Conservation (phyloP, 2,329 filamentous ascomycete species). For the Fusarium anguioides region DNA sequence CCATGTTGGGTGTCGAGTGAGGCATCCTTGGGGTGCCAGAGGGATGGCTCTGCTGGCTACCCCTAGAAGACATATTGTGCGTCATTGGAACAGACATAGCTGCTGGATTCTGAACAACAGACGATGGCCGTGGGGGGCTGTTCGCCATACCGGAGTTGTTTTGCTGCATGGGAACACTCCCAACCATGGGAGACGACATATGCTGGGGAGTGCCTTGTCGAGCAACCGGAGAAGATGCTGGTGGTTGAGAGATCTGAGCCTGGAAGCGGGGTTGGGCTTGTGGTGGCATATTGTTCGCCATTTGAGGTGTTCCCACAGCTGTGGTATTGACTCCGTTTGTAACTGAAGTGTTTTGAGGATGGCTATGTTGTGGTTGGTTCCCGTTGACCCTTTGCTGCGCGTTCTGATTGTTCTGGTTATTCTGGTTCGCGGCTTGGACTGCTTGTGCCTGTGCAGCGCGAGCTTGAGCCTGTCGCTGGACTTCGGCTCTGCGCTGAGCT, state of each 20-base stretch:
- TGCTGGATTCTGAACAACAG: constrained; percentile 69
- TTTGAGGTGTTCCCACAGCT: constrained; percentile 51
- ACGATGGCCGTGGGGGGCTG: constrained; percentile 74
- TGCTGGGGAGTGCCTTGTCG: constrained; percentile 73
- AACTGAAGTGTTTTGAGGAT: constrained; percentile 53
- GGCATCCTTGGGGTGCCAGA: constrained; percentile 72
- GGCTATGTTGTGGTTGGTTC: constrained; percentile 49
- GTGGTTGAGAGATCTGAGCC: constrained; percentile 69
- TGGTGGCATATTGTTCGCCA: constrained; percentile 53
- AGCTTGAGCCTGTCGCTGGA: constrained; percentile 51
- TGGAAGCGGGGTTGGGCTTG: constrained; percentile 61
- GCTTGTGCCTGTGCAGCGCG: too few species aligned
- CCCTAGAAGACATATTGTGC: constrained; percentile 71
- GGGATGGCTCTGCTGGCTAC: constrained; percentile 74
- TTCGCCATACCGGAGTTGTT: constrained; percentile 75
- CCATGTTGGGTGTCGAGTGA: constrained; percentile 69
- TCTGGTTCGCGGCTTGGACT: constrained; percentile 47
- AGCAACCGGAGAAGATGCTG: constrained; percentile 74
- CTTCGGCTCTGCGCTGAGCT: constrained; percentile 52
- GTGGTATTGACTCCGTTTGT: constrained; percentile 55
- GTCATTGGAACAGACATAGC: constrained; percentile 70
- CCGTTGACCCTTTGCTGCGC: constrained; percentile 41
- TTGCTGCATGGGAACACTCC: constrained; percentile 70
- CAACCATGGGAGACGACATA: constrained; percentile 74
- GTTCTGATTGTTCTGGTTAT: constrained; percentile 44